Conservation (phyloP, 176 grass and related monocot genomes). For the Bonia amplexicaulis region DNA sequence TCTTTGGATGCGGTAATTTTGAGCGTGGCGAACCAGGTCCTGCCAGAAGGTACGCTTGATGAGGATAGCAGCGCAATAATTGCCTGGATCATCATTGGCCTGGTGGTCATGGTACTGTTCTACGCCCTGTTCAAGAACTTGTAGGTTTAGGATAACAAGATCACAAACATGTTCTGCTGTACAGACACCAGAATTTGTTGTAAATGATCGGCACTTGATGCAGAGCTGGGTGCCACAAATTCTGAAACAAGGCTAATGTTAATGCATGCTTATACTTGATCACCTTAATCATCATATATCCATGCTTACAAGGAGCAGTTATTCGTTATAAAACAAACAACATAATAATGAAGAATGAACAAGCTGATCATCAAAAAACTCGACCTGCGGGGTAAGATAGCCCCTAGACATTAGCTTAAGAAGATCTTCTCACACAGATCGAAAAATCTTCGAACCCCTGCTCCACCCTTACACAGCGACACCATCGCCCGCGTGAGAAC, state of each 20-base stretch:
- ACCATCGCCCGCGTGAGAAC: too few species aligned
- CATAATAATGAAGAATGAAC: too few species aligned
- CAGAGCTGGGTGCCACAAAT: background rate
- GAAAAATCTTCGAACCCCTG: too few species aligned
- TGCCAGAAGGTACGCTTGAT: slow-evolving; percentile 47
- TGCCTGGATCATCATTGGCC: slow-evolving; percentile 30
- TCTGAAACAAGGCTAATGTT: background rate
- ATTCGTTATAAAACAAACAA: background rate
- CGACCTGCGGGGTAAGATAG: too few species aligned
- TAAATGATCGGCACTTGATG: background rate
- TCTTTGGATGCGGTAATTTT: slow-evolving; percentile 35
- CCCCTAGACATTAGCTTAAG: too few species aligned
- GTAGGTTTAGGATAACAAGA: background rate
- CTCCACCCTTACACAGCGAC: too few species aligned
- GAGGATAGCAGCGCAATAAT: slow-evolving; percentile 35
- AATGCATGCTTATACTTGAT: background rate
- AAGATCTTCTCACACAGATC: too few species aligned
- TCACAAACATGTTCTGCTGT: background rate
- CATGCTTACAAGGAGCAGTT: background rate
- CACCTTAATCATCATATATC: background rate
- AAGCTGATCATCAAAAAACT: too few species aligned
- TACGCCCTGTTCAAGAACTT: slow-evolving; percentile 48
- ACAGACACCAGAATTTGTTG: slow-evolving; percentile 7
- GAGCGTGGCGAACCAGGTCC: slow-evolving; percentile 41
- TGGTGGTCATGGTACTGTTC: slow-evolving; percentile 48